Base-by-base conservation (phyloP, 169 alveolate genomes). In the Eimeria sp. region DNA sequence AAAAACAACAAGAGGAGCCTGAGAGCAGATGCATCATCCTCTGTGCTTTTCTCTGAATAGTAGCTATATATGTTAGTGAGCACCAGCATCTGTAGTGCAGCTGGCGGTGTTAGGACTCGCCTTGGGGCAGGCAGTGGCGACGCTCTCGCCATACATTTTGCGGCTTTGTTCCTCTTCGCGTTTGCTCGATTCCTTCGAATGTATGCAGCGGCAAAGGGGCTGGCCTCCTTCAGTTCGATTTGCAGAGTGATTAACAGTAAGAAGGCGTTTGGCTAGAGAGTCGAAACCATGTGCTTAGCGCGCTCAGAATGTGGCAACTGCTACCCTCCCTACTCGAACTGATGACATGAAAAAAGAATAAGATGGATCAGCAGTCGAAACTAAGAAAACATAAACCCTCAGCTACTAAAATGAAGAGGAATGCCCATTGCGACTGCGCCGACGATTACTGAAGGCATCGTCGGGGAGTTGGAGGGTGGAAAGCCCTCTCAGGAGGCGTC, bases 141-240 rank as follows among this genome's bases (percentile, higher is more conserved):
- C 93, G 82, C 82, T 62, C 71, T 85, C 93, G 80, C 93, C 93
- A 85, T 85, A 85, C 93, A 85, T 85, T 40, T 30, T 85, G 62
- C 13, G 6, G 27, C 11, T 16, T 37, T 11, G 54, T 33, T 37
- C 6, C 52, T 30, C 80, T 30, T 37, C 54, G 27, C 54, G 80
- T 18, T 54, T 37, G 10, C 80, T 37, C 9, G 49, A 71, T 11
- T 37, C 27, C 80, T 30, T 71, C 11, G 30, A 20, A 71, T 3
- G 37, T 37, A 27, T 30, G 9, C 9, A 33, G 16, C 80, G 30
- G 4, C 76, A 9, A n/a, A 14, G 18, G 43, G 76, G 20, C 49
- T n/a, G 43, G 76, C 6, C 49, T n/a, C 8, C 46, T 0, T 62
- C 30, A 23, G 33, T 23, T 27, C 71, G 30, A 62, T 62, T 6